Percentiles rank a stretch among this genome's conserved stretches.
phyloP scores from a whole-genome alignment of 768 basidiomycete species.

The Hygrocybe coccinea region DNA sequence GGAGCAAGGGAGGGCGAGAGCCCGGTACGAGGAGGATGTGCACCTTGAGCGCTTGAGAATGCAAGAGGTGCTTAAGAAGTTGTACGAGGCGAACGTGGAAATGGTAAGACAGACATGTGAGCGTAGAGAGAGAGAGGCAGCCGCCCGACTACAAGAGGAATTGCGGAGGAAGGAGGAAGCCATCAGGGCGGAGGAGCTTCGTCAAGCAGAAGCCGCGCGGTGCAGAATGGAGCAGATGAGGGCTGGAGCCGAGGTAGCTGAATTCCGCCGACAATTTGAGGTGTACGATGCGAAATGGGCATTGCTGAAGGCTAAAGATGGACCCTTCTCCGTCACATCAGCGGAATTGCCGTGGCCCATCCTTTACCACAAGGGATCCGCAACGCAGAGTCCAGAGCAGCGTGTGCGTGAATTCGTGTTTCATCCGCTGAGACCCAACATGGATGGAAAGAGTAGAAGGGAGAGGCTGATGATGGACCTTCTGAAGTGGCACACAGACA shows the following conservation, averaged over 20 bases:
- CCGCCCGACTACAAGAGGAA: neutral
- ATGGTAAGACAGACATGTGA: neutral
- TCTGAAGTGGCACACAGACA: slow-evolving; percentile 54
- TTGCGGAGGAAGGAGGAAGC: neutral
- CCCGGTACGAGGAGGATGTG: neutral
- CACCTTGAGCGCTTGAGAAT: neutral
- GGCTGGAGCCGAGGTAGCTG: neutral
- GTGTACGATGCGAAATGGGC: slow-evolving; percentile 37
- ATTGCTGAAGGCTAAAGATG: slow-evolving; percentile 23
- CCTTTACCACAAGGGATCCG: slow-evolving; percentile 15
- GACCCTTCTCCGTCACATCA: neutral
- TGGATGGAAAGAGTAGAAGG: slow-evolving; percentile 28
- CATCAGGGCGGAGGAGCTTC: neutral
- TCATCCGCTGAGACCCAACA: slow-evolving; percentile 28
- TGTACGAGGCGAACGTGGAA: neutral
- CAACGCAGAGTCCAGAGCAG: slow-evolving; percentile 33
- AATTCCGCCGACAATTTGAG: slow-evolving; percentile 12
- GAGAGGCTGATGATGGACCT: slow-evolving; percentile 43
- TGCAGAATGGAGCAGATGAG: neutral
- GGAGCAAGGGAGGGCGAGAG: neutral
- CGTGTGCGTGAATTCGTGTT: slow-evolving; percentile 38
- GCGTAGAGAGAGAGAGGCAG: neutral
- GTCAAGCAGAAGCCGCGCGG: neutral
- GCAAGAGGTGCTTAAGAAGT: neutral
- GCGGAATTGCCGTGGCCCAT: slow-evolving; percentile 44